These are phyloP conservation scores for Grigorovia yakushimaensis DNA, from an alignment of 805 yeast genomes.

Conservation along the genomic window DNA sequence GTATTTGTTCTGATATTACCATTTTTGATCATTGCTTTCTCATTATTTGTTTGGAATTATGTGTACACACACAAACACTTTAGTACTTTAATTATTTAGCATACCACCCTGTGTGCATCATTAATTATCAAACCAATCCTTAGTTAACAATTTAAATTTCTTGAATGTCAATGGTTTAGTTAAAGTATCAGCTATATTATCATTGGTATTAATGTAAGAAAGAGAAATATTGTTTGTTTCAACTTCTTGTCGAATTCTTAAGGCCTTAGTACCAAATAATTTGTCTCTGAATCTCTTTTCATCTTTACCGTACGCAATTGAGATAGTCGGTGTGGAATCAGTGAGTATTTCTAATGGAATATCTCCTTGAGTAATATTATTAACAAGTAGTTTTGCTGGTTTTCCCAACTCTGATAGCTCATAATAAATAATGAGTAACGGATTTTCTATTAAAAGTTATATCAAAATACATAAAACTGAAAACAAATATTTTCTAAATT, in stretches of 20 bases:
- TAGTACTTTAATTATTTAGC: no score
- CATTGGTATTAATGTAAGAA: constrained; percentile 1
- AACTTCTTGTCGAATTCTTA: neutral
- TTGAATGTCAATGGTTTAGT: constrained; percentile 2
- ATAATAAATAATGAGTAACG: no score
- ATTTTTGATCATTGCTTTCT: no score
- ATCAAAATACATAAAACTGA: no score
- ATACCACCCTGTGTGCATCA: no score
- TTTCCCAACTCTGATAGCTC: no score
- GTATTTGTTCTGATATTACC: no score
- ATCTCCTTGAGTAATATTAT: neutral
- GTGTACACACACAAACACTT: no score
- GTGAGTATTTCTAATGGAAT: no score
- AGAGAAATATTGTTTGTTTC: neutral
- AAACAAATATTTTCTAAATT: no score
- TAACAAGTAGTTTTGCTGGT: neutral
- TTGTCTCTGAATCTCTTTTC: neutral
- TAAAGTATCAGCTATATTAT: constrained; percentile 2
- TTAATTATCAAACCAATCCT: neutral
- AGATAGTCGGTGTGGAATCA: neutral
- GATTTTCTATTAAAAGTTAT: no score
- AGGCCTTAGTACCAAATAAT: neutral
- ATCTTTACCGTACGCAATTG: neutral
- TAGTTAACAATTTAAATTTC: neutral
- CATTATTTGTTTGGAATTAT: no score